Base-by-base conservation (phyloP, 2,329 filamentous ascomycete genomes). In the Fusarium annulatum region DNA sequence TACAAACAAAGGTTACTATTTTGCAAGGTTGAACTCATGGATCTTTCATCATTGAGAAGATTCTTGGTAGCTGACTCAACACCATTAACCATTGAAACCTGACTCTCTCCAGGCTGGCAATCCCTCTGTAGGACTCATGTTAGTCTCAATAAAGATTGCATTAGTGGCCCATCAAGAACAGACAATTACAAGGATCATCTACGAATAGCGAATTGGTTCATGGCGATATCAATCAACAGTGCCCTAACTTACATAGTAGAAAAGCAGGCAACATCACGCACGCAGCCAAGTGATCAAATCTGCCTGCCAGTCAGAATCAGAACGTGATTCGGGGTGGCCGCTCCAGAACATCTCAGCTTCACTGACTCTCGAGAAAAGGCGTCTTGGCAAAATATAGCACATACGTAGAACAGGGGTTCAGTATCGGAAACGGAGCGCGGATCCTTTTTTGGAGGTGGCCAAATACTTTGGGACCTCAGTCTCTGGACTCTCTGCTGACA, bases 301-400 rank as follows among this genome's bases (percentile, higher is more conserved):
- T 70, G 33, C 41, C 30, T 52, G 9, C 30, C 48, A 55, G 55
- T 61, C 49, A 39, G 36, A 67, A 63, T 58, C 34, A 36, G 19
- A 71, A 63, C 61, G 62, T 74, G 71, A 71, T 73, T 73, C 65
- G 71, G 67, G n/a, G 33, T 71, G 58, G 49, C 63, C 67, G 59
- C 42, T 58, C 58, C 36, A 64, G 48, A 63, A 38, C 51, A 59
- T 43, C 56, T 65, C 45, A 52, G 33, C 34, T 53, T 59, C 52
- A n/a, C 30, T 33, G 21, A 45, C 30, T 49, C 41, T 53, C 43
- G 48, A 11, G 57, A 68, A 67, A 68, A 26, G 43, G 42, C 23
- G 51, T 42, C 67, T 70, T 66, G 67, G 66, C 67, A 60, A 38
- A 21, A 30, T 34, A 52, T 52, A 23, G 30, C 14, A 33, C 30